phyloP scores from a whole-genome alignment of 257 asterid species.

The Fraxinus excelsior region DNA sequence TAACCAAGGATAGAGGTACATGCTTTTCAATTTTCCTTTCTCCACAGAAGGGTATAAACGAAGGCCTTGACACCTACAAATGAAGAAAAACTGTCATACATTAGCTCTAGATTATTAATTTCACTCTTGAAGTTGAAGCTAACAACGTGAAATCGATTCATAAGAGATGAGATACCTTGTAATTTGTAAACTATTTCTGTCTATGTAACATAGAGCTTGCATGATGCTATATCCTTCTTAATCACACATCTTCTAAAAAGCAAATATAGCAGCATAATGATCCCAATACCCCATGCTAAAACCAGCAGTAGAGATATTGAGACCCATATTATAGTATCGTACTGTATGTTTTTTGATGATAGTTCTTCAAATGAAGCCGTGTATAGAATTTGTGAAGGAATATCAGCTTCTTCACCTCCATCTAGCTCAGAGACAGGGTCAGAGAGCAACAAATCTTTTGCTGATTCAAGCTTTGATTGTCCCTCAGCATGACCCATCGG shows the following conservation, averaged over 20 bases:
- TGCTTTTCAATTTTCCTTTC: conserved; percentile 55
- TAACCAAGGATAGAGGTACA: conserved; percentile 59
- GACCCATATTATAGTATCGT: conserved; percentile 67
- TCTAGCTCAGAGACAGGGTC: conserved; percentile 55
- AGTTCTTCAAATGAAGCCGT: conserved; percentile 67
- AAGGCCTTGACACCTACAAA: conserved; percentile 68
- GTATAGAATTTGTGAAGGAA: conserved; percentile 39
- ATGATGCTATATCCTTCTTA: conserved; percentile 60
- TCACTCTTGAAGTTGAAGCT: conserved; percentile 3
- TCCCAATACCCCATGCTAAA: conserved; percentile 80
- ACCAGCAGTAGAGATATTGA: conserved; percentile 65
- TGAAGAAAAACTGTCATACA: conserved; percentile 8
- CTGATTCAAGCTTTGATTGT: conserved; percentile 40
- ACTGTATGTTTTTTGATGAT: conserved; percentile 46
- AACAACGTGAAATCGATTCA: conserved; percentile 5
- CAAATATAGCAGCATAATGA: conserved; percentile 64
- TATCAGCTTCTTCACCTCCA: conserved; percentile 48
- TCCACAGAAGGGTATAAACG: conserved; percentile 66
- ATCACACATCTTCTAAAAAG: conserved; percentile 70
- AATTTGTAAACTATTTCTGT: conserved; percentile 57
- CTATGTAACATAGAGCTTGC: conserved; percentile 57
- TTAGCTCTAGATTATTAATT: not conserved
- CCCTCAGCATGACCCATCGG: conserved; percentile 55
- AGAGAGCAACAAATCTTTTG: conserved; percentile 45
- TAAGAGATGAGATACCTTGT: conserved; percentile 41